Base-by-base conservation (phyloP, 1,139 yeast species). In the Kodamaea anthophila region DNA sequence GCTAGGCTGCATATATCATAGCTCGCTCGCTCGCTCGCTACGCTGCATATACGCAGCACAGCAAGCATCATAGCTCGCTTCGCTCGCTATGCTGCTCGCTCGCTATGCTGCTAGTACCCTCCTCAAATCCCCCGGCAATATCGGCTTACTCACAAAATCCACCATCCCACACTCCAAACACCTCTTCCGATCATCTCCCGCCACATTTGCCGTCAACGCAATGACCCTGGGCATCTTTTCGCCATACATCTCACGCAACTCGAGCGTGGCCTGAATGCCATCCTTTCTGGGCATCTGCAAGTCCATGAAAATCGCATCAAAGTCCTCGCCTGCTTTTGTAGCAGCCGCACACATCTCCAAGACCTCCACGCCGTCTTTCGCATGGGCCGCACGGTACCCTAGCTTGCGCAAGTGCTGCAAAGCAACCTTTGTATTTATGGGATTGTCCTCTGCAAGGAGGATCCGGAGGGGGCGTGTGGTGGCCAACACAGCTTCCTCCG, bases 151-250 rank as follows among this genome's bases (percentile, higher is more conserved):
- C 5, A 73, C 55, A 39, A 71, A 73, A 37, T 70, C 74, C n/a
- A 62, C 55, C 78, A 73, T 73, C 3, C 78, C 78, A 33, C 69
- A 62, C 12, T 60, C 52, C 10, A 71, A 42, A 32, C 75, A 70
- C 34, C 58, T 53, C 34, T 65, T 59, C 26, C 73, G 51, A 41
- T 73, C 78, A 35, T 73, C 77, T 3, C 73, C 70, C 3, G 74
- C 77, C 9, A 73, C 78, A 40, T 71, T 72, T 4, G 78, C 78
- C 0, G 78, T 72, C 39, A 72, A 49, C 9, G 78, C 77, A 13
- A 73, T 65, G 4, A 70, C 57, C 7, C 63, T 59, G 15, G 74
- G 70, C 18, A 65, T 43, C 5, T 41, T 35, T 21, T 40, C 52
- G 16, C 44, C 46, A 29, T 53, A 55, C 18, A 44, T 37, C 31